Evolutionary conservation across 352 stramenopile genomes (phyloP), one percentile per base, ranked within the genome.

Genomic region (Phytophthora podocarpi): DNA sequence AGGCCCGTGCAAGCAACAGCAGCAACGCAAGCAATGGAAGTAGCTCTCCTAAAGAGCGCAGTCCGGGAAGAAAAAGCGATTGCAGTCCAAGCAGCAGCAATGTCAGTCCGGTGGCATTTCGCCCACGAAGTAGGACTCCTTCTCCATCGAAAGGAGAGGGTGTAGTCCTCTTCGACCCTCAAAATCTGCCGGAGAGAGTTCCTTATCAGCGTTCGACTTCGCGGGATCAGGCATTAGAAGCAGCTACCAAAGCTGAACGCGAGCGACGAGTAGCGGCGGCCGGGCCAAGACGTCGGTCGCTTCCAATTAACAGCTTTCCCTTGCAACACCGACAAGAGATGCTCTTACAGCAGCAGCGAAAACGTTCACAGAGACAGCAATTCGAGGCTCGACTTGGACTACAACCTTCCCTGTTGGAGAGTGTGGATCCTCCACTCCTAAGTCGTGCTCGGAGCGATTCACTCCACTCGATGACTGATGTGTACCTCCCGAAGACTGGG

Each of bases 81-180:
- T 41, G 28, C 50, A 56, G 37, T 41, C 27, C 36, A 34, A 39
- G 37, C 9, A 64, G 35, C 34, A 59, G 47, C 41, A 64, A 32
- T 36, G 15, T n/a, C 5, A 65, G 50, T 59, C 51, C 67, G 5
- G 15, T 63, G 13, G 13, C 41, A n/a, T 48, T 48, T 58, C 58
- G 43, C 15, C 30, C 27, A 53, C 62, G 28, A 40, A 41, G 15
- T 40, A 71, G 46, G 32, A 63, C 32, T n/a, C 40, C 46, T 4
- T 60, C 53, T 39, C 37, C 57, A 20, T 42, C 47, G 2, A 65
- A 42, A 66, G 23, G 48, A 28, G 37, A 66, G 21, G 68, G 72
- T 7, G 63, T 87, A 5, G 70, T 87, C 26, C 60, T 86, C 27
- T 85, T 89, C 20, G 77, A 89, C 24, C 57, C 76, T 11, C 53